Evolutionary conservation across 108 stramenopile species (phyloP), one percentile per base, ranked within the genome.

Genomic region (Cyclotella kingstonii): DNA sequence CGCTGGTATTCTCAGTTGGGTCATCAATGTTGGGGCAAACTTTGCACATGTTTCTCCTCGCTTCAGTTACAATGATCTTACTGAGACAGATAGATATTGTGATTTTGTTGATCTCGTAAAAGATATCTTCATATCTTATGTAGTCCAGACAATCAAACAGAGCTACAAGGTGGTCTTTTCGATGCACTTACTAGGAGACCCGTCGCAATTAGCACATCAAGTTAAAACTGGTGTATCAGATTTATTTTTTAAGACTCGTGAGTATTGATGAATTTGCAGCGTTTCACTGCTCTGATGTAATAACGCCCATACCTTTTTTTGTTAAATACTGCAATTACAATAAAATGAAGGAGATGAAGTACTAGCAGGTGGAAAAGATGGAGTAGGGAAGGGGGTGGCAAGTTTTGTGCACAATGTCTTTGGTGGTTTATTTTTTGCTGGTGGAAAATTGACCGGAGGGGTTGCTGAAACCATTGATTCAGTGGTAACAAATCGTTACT

Each of bases 1-100:
- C 29, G 70, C 70, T 0, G 70, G 70, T 10, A 28, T 64, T 23
- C 23, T 65, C 3, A 64, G 54, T 11, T 71, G 70, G 70, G 34
- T 71, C 11, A 55, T 55, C 12, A 71, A 71, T 34, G 70, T 71
- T 0, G 70, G 58, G 8, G 30, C 30, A 3, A 71, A 63, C 30
- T 71, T 71, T 28, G 70, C 70, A 1, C 70, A 71, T 29, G 70
- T 71, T 1, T 56, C 63, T 23, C 70, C 70, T 11, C 48, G 23
- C n/a, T 71, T 71, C 29, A 55, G 53, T 15, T 71, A 64, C 46
- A 39, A 44, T 15, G 35, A 43, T 40, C 28, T 71, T 12, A 46
- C 17, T 21, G 30, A 51, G 18, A 57, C 48, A 7, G 63, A 71
- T 38, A 29, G 38, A 48, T 71, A 64, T 28, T 59, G 58, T 51